Base-by-base conservation (phyloP, 768 basidiomycete genomes). In the Lactarius sp. region DNA sequence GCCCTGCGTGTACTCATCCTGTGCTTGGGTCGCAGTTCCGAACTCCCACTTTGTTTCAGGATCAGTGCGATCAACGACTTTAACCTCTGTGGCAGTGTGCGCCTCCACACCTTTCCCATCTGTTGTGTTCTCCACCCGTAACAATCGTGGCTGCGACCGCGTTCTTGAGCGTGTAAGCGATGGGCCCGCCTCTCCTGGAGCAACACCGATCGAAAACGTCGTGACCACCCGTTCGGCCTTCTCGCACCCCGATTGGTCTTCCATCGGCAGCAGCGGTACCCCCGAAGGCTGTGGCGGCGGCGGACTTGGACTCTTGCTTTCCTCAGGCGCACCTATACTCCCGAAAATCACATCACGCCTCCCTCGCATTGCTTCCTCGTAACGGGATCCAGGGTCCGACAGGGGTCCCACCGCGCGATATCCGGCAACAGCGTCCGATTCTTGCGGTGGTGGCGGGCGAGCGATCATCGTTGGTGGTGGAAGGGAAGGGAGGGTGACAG, bases 1-100 rank as follows among this genome's bases (percentile, higher is more conserved):
- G 9, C 54, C 50, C 36, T 65, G 64, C 16, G 41, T 31, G 16
- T n/a, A 20, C 4, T 60, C 65, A 34, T 55, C 65, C 53, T 61
- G 53, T 52, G 54, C 14, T 34, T 12, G 37, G 46, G 42, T 70
- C 16, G 80, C 78, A 42, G 81, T 80, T 18, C 85, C 85, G 70
- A 86, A 86, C 70, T 80, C 79, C 84, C 83, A 85, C 70, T 79
- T 84, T 52, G 70, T 66, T 60, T 59, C 68, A 1, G 74, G 60
- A 34, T 71, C 73, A 8, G 73, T 76, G 65, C 74, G 62, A 60
- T 78, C 78, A 20, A 76, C 67, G 27, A 76, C 69, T 52, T 69
- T 71, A 31, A 62, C 64, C 18, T 65, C 68, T 18, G 22, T 33
- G 8, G 52, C 55, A 8, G 37, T n/a, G 18, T 16, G 36, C 36